Evolutionary conservation across 768 basidiomycete genomes (phyloP), one percentile per base, ranked within the genome.

Genomic region (Rhodotorula taiwanensis): DNA sequence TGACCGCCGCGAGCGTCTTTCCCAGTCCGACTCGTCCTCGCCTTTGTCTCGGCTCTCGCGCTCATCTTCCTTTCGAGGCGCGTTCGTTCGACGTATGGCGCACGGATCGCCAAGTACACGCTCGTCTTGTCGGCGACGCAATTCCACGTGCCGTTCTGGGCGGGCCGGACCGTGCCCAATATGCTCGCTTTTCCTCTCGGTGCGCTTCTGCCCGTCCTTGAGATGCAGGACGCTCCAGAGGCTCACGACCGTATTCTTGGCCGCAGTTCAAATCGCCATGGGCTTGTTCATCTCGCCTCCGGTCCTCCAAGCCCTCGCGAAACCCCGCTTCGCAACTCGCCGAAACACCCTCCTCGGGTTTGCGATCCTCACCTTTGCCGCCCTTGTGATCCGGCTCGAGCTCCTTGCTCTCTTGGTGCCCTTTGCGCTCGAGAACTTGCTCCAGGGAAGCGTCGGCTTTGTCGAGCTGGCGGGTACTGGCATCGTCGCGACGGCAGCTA

Each of bases 71-170:
- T 97, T 28, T 79, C 85, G 49, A 81, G 82, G 44, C 82, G 84
- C 3, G 80, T 88, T 2, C 77, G 80, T 0, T 75, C 76, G 16
- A 82, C 86, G 25, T 94, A 86, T 68, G 89, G 88, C 21, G 75
- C 78, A 3, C 73, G 75, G 5, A 80, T 84, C 0, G 79, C 83
- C 20, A 71, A 80, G 21, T 79, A 83, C 70, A 94, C 86, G 74
- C 75, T 81, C 2, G 65, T 92, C 0, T 73, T 95, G n/a, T 83
- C 84, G 6, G 80, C 83, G 67, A 83, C 86, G 0, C 91, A 94
- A 72, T 98, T 95, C 73, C 95, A 98, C 73, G 73, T 93, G 9
- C 85, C 85, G 11, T 99, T 89, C 75, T 98, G 90, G 86, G 88
- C 91, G 80, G 85, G 91, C 4, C 78, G 95, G 57, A 95, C 94